phyloP scores from a whole-genome alignment of 192 early-diverging fungal genomes.

The Coemansia sp. region DNA sequence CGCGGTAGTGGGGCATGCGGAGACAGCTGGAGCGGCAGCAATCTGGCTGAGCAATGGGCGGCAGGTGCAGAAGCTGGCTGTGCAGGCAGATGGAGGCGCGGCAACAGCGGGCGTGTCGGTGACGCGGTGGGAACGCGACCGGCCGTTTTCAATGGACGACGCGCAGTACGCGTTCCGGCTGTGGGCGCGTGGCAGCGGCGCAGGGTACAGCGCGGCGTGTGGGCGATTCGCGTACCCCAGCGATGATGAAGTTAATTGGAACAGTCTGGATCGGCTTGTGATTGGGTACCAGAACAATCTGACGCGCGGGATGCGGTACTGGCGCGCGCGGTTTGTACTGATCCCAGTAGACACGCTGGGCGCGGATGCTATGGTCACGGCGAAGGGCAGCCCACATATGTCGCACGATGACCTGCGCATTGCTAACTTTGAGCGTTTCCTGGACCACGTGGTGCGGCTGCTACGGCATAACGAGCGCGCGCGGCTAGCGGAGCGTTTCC shows the following conservation, averaged over 20 bases:
- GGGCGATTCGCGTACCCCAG: constrained; percentile 76
- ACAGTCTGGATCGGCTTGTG: constrained; percentile 88
- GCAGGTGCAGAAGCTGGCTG: constrained; percentile 81
- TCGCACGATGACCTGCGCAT: constrained; percentile 88
- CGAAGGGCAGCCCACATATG: constrained; percentile 61
- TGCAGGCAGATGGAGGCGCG: constrained; percentile 56
- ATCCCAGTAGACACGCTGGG: constrained; percentile 76
- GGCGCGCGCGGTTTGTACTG: constrained; percentile 86
- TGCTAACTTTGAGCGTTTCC: constrained; percentile 80
- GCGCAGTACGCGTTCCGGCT: constrained; percentile 78
- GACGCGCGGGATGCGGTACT: constrained; percentile 76
- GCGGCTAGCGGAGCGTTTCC: constrained; percentile 31
- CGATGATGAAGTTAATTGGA: constrained; percentile 85
- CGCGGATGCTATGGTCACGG: constrained; percentile 50
- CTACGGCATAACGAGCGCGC: constrained; percentile 28
- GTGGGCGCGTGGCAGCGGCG: constrained; percentile 74
- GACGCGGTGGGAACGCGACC: constrained; percentile 76
- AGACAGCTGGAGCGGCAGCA: constrained; percentile 10
- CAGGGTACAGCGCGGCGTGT: constrained; percentile 57
- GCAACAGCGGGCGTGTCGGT: constrained; percentile 76
- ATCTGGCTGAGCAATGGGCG: constrained; percentile 88
- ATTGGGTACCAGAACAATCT: constrained; percentile 81
- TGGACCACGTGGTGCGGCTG: constrained; percentile 61
- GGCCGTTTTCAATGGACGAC: constrained; percentile 57
- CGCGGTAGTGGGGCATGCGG: constrained; percentile 13